These are phyloP conservation scores for Raddia guianensis DNA, from an alignment of 176 grass and related monocot genomes.

Conservation along the genomic window DNA sequence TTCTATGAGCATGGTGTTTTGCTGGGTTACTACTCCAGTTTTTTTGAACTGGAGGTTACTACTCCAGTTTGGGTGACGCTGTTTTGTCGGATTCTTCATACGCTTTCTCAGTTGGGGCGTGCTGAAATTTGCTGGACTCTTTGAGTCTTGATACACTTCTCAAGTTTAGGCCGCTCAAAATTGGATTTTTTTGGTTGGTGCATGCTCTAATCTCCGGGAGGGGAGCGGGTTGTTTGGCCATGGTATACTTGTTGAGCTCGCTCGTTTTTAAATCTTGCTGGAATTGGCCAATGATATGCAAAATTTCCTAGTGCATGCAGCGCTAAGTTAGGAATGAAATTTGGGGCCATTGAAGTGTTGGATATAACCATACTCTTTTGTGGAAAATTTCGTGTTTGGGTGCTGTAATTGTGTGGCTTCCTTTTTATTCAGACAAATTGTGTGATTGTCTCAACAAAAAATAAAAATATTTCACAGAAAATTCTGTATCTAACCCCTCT, in stretches of 20 bases:
- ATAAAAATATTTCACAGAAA: constrained; percentile 2
- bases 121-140: too few relatives aligned
- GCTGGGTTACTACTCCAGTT: not conserved
- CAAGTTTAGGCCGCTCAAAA: not conserved
- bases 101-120: too few relatives aligned
- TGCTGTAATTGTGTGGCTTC: not conserved
- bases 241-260: constrained; percentile 12
- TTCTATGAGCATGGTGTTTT: constrained; percentile 10
- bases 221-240: not conserved
- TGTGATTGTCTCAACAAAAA: not conserved
- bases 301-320: not conserved
- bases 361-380: not conserved
- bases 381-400: constrained; percentile 2
- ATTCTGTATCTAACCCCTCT: not conserved
- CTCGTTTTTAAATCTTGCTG: constrained; percentile 6
- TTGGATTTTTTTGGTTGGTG: constrained; percentile 13
- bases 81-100: too few relatives aligned
- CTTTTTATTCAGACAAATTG: not conserved
- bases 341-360: constrained; percentile 2
- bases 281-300: not conserved
- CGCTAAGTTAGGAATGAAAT: constrained; percentile 34
- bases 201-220: not conserved
- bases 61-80: not conserved
- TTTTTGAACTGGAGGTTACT: too few relatives aligned
- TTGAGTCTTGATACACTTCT: not conserved